These are phyloP conservation scores for Stemphylium beticola DNA, from an alignment of 2,329 filamentous ascomycete species.

Conservation along the genomic window DNA sequence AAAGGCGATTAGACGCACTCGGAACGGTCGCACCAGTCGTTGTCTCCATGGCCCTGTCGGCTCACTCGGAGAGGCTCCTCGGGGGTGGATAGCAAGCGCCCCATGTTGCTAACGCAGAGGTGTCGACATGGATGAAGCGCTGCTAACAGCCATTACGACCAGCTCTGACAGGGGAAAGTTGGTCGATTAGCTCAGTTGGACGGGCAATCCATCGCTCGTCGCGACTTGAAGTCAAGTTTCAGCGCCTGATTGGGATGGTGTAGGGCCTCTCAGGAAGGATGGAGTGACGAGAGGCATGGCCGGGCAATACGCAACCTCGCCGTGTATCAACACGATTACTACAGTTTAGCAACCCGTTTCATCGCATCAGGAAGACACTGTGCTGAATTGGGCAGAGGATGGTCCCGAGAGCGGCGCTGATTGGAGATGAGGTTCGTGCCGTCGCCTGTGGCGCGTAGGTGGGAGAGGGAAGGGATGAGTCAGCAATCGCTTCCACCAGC, in stretches of 20 bases:
- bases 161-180: slow-evolving; percentile 27
- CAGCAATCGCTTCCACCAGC: slow-evolving; percentile 14
- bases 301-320: slow-evolving; percentile 18
- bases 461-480: slow-evolving; percentile 16
- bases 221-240: slow-evolving; percentile 36
- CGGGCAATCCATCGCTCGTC: slow-evolving; percentile 25
- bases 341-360: slow-evolving; percentile 9
- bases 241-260: slow-evolving; percentile 32
- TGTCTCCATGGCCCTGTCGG: slow-evolving; percentile 23
- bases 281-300: slow-evolving; percentile 20
- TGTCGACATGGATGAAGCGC: slow-evolving; percentile 26
- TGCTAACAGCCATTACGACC: slow-evolving; percentile 18
- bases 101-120: slow-evolving; percentile 41
- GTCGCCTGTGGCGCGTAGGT: slow-evolving; percentile 16
- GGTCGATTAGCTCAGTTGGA: slow-evolving; percentile 20
- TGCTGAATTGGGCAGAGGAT: slow-evolving; percentile 5
- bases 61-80: slow-evolving; percentile 27
- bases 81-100: slow-evolving; percentile 34
- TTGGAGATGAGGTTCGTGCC: slow-evolving; percentile 14
- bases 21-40: slow-evolving; percentile 32
- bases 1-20: slow-evolving; percentile 37
- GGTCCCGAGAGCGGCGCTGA: slow-evolving; percentile 6
- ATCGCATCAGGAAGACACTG: slow-evolving; percentile 6
- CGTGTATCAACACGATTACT: slow-evolving; percentile 20
- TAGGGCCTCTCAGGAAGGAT: slow-evolving; percentile 27